phyloP scores from a whole-genome alignment of 352 stramenopile species.

The Pythium biforme region DNA sequence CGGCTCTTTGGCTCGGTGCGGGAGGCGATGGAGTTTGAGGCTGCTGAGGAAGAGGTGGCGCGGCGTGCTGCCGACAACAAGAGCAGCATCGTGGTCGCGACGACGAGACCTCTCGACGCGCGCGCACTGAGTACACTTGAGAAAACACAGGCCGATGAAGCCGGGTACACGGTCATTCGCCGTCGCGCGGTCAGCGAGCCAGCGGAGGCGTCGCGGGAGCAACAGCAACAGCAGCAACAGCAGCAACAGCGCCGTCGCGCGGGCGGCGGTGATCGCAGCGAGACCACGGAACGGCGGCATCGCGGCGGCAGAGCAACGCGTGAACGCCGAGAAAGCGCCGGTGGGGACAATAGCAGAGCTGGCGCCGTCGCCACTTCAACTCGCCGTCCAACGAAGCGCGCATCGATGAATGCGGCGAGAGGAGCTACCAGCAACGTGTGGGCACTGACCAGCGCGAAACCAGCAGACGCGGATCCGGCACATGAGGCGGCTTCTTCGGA shows the following conservation, averaged over 20 bases:
- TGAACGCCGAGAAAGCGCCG: too few species aligned
- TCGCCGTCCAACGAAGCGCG: background rate
- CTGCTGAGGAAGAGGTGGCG: slow-evolving; percentile 10
- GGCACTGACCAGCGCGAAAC: background rate
- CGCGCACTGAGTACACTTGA: slow-evolving; percentile 20
- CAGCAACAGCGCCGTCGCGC: background rate
- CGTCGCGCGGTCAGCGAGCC: slow-evolving; percentile 19
- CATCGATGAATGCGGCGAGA: background rate
- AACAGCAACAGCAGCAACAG: too few species aligned
- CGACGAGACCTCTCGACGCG: slow-evolving; percentile 3
- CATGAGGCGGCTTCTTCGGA: background rate
- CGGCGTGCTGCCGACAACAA: background rate
- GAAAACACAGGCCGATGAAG: slow-evolving; percentile 23
- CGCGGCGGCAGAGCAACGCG: background rate
- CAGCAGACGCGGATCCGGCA: background rate
- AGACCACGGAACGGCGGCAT: background rate
- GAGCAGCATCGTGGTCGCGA: background rate
- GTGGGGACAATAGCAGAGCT: too few species aligned
- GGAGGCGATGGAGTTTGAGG: slow-evolving; percentile 31
- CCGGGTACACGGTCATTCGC: slow-evolving; percentile 31
- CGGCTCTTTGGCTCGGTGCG: slow-evolving; percentile 24
- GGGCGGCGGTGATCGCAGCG: background rate
- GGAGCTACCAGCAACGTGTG: background rate
- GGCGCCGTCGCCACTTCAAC: background rate
- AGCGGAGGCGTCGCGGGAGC: background rate